Conservation (phyloP, 2,329 filamentous ascomycete species). For the Bipolaris gigantea region DNA sequence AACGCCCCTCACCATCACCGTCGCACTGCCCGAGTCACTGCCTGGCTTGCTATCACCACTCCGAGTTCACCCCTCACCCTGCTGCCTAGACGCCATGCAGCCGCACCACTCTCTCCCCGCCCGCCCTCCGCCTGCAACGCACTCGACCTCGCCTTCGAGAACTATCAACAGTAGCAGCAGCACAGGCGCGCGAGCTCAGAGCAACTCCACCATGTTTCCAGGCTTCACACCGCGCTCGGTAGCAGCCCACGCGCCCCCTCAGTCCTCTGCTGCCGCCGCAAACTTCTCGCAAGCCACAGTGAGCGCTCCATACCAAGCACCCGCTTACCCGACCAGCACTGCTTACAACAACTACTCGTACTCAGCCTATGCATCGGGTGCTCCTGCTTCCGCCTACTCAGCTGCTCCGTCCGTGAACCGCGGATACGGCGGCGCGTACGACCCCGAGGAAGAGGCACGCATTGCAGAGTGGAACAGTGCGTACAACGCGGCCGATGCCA, state of each 20-base stretch:
- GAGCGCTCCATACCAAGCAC: constrained; percentile 45
- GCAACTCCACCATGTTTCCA: constrained; percentile 49
- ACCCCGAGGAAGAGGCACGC: constrained; percentile 85
- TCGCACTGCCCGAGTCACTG: constrained; percentile 28
- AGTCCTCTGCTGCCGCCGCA: constrained; percentile 44
- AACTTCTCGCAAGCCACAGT: constrained; percentile 47
- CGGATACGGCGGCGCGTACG: constrained; percentile 48
- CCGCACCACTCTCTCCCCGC: constrained; percentile 70
- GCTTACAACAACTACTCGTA: constrained; percentile 71
- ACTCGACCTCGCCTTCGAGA: constrained; percentile 64
- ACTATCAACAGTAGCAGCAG: constrained; percentile 22
- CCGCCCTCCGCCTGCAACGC: constrained; percentile 67
- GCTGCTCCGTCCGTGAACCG: constrained; percentile 32
- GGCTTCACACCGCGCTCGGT: constrained; percentile 64
- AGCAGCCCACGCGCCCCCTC: constrained; percentile 36
- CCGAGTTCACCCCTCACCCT: constrained; percentile 18
- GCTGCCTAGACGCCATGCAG: constrained; percentile 32
- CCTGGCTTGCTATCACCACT: constrained; percentile 19
- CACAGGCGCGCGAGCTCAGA: constrained; percentile 32
- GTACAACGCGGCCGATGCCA: constrained; percentile 67
- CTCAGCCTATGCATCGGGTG: constrained; percentile 60
- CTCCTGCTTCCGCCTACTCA: constrained; percentile 25
- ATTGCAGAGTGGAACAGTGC: constrained; percentile 95
- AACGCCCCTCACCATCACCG: constrained; percentile 1
- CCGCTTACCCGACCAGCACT: constrained; percentile 46